Percentiles rank a stretch among this genome's conserved stretches.
phyloP scores from a whole-genome alignment of 1,284 basidiomycete species.

The Papiliotrema flavescens region DNA sequence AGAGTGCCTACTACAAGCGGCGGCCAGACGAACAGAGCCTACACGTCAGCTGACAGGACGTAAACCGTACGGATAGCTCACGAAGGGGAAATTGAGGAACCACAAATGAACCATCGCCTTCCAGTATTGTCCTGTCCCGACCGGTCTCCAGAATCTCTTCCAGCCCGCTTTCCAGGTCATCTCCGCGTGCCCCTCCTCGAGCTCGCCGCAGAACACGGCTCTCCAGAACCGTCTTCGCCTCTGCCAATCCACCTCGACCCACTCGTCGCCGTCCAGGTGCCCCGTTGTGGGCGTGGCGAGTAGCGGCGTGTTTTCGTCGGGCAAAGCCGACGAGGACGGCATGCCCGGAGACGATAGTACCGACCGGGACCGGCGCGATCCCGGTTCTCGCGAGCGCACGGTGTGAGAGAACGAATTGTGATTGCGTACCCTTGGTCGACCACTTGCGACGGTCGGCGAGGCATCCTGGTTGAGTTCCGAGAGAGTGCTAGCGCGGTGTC shows the following conservation, averaged over 20 bases:
- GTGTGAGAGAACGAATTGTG: neutral
- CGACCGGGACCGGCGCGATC: slow-evolving; percentile 3
- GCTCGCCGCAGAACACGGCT: slow-evolving; percentile 30
- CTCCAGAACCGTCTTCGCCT: slow-evolving; percentile 20
- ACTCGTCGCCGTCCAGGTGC: slow-evolving; percentile 2
- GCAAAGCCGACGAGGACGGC: neutral
- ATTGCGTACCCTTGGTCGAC: neutral
- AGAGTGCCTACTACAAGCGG: slow-evolving; percentile 43
- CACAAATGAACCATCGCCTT: slow-evolving; percentile 35
- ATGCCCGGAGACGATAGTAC: slow-evolving; percentile 8
- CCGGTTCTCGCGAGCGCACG: neutral
- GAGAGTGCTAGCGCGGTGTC: slow-evolving; percentile 23
- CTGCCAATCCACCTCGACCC: neutral
- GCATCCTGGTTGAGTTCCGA: slow-evolving; percentile 7
- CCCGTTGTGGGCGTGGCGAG: slow-evolving; percentile 2
- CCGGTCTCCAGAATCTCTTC: slow-evolving; percentile 36
- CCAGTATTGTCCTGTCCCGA: slow-evolving; percentile 35
- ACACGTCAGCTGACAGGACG: neutral
- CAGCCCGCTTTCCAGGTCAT: slow-evolving; percentile 21
- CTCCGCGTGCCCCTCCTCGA: slow-evolving; percentile 20
- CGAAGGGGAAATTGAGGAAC: slow-evolving; percentile 46
- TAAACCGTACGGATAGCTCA: slow-evolving; percentile 17
- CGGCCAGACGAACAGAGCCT: slow-evolving; percentile 47
- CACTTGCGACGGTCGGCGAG: neutral
- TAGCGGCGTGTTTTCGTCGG: slow-evolving; percentile 31